Percentiles rank a stretch among this genome's conserved stretches.
These are phyloP conservation scores for Phytophthora tubulina DNA, from an alignment of 352 stramenopile species.

Conservation along the genomic window DNA sequence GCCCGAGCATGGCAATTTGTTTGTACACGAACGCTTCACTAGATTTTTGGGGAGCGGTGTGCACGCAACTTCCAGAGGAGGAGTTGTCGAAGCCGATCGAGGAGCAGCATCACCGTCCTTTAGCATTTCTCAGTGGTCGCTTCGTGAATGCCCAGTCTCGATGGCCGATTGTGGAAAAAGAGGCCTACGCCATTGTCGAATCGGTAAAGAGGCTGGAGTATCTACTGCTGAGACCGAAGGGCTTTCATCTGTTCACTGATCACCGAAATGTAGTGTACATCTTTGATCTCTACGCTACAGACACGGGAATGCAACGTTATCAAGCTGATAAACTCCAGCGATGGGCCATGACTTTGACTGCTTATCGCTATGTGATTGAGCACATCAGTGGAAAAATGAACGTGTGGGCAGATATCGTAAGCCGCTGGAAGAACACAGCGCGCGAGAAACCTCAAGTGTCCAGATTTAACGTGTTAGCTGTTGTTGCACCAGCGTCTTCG, in stretches of 20 bases:
- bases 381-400: not conserved
- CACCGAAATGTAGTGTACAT: conserved; percentile 29
- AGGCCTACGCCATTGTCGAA: conserved; percentile 14
- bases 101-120: too few relatives aligned
- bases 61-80: too few relatives aligned
- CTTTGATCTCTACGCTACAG: conserved; percentile 10
- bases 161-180: conserved; percentile 24
- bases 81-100: too few relatives aligned
- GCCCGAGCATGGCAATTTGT: too few relatives aligned
- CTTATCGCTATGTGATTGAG: not conserved
- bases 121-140: conserved; percentile 11
- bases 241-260: conserved; percentile 27
- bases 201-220: conserved; percentile 9
- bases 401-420: not conserved
- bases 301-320: not conserved
- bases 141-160: conserved; percentile 8
- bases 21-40: too few relatives aligned
- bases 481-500: too few relatives aligned
- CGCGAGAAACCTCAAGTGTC: too few relatives aligned
- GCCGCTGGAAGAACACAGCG: too few relatives aligned
- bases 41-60: too few relatives aligned
- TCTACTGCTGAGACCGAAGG: conserved; percentile 7
- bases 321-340: conserved; percentile 2
- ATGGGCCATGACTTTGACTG: not conserved
- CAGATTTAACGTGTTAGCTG: too few relatives aligned